phyloP scores from a whole-genome alignment of 1,139 yeast species.

The Candida gigantensis region DNA sequence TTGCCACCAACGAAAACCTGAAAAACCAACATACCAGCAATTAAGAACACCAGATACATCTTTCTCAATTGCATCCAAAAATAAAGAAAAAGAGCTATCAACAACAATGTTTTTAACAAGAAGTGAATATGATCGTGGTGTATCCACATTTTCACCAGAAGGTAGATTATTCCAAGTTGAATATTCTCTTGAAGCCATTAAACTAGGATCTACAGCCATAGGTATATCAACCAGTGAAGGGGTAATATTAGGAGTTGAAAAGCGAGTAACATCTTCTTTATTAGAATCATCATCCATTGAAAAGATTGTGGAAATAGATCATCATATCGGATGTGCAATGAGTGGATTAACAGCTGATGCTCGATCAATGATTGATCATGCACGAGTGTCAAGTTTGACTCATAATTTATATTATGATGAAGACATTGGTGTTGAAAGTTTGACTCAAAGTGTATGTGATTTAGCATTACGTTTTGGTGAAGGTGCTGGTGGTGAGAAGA shows the following conservation, averaged over 20 bases:
- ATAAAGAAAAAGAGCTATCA: not conserved
- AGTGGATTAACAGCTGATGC: slow-evolving; percentile 99
- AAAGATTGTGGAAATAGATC: slow-evolving; percentile 92
- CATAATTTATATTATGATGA: slow-evolving; percentile 92
- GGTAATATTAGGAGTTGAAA: slow-evolving; percentile 94
- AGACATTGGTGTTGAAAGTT: slow-evolving; percentile 86
- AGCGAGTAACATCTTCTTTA: slow-evolving; percentile 90
- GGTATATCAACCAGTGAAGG: slow-evolving; percentile 98
- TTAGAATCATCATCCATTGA: slow-evolving; percentile 93
- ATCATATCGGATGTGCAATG: slow-evolving; percentile 98
- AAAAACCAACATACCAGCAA: too few species aligned
- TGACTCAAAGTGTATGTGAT: slow-evolving; percentile 96
- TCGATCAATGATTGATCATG: slow-evolving; percentile 97
- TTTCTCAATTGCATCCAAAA: too few species aligned
- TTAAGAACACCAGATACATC: too few species aligned
- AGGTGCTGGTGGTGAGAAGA: slow-evolving; percentile 96
- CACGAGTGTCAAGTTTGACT: slow-evolving; percentile 86
- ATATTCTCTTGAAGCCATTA: slow-evolving; percentile 96
- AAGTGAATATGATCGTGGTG: slow-evolving; percentile 99
- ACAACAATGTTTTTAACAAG: slow-evolving; percentile 88
- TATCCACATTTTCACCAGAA: slow-evolving; percentile 97
- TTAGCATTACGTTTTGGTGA: slow-evolving; percentile 96
- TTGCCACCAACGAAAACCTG: too few species aligned
- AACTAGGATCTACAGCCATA: slow-evolving; percentile 94
- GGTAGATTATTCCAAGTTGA: slow-evolving; percentile 98